Conservation (phyloP, 768 basidiomycete genomes). For the Hemileccinum rubropunctum region DNA sequence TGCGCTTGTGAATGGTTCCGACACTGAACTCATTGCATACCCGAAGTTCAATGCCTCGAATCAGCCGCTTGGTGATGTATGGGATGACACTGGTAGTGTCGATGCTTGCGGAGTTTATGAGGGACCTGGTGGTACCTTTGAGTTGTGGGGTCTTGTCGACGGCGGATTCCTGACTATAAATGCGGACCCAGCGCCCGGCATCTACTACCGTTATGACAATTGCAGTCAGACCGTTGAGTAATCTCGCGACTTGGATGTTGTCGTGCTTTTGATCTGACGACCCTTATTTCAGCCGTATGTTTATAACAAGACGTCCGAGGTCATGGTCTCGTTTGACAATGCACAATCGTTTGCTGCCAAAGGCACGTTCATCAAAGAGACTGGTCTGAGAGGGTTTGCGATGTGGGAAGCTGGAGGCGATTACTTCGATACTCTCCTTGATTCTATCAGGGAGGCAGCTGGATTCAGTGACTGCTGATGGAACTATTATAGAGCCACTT, state of each 20-base stretch:
- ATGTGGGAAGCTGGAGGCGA: constrained; percentile 76
- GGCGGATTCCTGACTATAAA: constrained; percentile 47
- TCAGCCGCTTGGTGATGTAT: constrained; percentile 52
- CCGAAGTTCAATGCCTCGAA: constrained; percentile 45
- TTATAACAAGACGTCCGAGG: too few relatives aligned
- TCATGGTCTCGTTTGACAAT: constrained; percentile 68
- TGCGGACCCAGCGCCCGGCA: constrained; percentile 37
- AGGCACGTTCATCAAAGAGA: constrained; percentile 53
- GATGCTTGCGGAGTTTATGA: constrained; percentile 54
- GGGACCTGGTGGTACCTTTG: constrained; percentile 51
- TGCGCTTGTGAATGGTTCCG: constrained; percentile 37
- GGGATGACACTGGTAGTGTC: constrained; percentile 46
- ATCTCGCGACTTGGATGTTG: not conserved
- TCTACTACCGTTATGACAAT: constrained; percentile 54
- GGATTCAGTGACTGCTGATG: not conserved
- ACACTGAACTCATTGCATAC: constrained; percentile 41
- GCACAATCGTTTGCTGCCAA: constrained; percentile 56
- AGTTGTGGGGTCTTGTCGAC: constrained; percentile 59
- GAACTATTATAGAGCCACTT: too few relatives aligned
- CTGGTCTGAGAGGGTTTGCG: constrained; percentile 60
- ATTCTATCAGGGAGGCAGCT: constrained; percentile 42
- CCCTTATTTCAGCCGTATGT: too few relatives aligned
- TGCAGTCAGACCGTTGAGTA: constrained; percentile 71
- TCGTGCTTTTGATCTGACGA: constrained; percentile 1
- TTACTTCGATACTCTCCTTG: constrained; percentile 52